These are phyloP conservation scores for Picea sitchensis DNA, from an alignment of 75 land plant species.

Conservation along the genomic window DNA sequence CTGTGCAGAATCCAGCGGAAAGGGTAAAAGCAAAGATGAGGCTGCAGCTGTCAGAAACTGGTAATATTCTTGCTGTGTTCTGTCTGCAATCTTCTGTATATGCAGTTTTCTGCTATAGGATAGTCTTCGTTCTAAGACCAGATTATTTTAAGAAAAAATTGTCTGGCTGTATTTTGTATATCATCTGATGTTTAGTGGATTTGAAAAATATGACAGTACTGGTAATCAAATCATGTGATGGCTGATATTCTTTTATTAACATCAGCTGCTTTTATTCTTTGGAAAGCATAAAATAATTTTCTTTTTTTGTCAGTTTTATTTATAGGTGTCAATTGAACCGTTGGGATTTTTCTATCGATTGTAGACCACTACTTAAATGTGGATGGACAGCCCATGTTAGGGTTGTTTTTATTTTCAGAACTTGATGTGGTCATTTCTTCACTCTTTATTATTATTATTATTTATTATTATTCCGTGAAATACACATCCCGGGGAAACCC, in stretches of 20 bases:
- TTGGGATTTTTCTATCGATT: not conserved
- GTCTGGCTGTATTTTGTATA: not conserved
- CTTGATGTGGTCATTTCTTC: not conserved
- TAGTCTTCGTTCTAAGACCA: not conserved
- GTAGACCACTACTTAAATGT: not conserved
- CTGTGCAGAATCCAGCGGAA: slow-evolving; percentile 69
- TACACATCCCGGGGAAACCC: too few relatives aligned
- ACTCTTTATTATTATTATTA: too few relatives aligned
- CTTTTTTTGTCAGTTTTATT: not conserved
- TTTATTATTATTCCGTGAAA: too few relatives aligned
- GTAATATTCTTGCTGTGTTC: slow-evolving; percentile 26
- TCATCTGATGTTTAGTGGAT: not conserved
- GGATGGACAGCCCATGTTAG: not conserved
- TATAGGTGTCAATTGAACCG: not conserved
- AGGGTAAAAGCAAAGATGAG: slow-evolving; percentile 89
- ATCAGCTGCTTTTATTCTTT: not conserved
- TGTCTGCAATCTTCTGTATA: too few relatives aligned
- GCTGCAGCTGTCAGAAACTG: slow-evolving; percentile 81
- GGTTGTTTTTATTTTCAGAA: not conserved
- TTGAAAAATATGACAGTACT: not conserved
- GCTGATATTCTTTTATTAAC: not conserved
- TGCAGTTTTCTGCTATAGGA: not conserved
- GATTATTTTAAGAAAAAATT: not conserved
- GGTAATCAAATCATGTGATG: not conserved
- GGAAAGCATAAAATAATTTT: not conserved